Evolutionary conservation across 2,329 filamentous ascomycete genomes (phyloP).

Genomic region (Trichoderma asperellum): DNA sequence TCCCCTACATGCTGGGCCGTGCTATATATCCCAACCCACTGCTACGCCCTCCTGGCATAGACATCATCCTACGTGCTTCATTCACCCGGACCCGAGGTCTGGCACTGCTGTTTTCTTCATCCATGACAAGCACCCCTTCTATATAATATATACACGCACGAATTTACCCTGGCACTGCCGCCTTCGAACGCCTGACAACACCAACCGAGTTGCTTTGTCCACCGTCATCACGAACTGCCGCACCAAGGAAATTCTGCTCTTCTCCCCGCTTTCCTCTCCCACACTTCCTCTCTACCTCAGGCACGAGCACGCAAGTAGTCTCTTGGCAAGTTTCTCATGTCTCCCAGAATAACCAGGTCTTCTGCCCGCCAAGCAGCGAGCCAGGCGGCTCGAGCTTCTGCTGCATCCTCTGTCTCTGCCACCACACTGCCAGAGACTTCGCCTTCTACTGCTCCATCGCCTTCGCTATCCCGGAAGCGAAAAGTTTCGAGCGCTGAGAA

Average conservation of each 20-base stretch:
- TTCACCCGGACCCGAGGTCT: neutral
- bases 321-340: conserved; percentile 69
- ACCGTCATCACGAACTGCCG: neutral
- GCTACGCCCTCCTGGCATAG: conserved; percentile 2
- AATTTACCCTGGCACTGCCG: neutral
- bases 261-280: conserved; percentile 32
- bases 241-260: conserved; percentile 18
- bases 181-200: neutral
- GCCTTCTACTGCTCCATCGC: conserved; percentile 46
- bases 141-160: neutral
- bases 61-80: conserved; percentile 8
- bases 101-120: neutral
- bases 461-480: conserved; percentile 69
- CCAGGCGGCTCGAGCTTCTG: conserved; percentile 54
- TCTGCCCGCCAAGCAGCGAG: conserved; percentile 86
- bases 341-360: conserved; percentile 93
- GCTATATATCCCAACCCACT: neutral
- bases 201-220: neutral
- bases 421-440: conserved; percentile 42
- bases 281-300: conserved; percentile 33
- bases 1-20: conserved; percentile 14
- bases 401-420: conserved; percentile 46
- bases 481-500: conserved; percentile 66
- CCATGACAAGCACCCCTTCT: conserved; percentile 6
- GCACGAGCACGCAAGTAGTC: conserved; percentile 28